Evolutionary conservation across 495 filamentous ascomycete species (phyloP), one percentile per base, ranked within the genome.

Genomic region (Podospora tetraspora): DNA sequence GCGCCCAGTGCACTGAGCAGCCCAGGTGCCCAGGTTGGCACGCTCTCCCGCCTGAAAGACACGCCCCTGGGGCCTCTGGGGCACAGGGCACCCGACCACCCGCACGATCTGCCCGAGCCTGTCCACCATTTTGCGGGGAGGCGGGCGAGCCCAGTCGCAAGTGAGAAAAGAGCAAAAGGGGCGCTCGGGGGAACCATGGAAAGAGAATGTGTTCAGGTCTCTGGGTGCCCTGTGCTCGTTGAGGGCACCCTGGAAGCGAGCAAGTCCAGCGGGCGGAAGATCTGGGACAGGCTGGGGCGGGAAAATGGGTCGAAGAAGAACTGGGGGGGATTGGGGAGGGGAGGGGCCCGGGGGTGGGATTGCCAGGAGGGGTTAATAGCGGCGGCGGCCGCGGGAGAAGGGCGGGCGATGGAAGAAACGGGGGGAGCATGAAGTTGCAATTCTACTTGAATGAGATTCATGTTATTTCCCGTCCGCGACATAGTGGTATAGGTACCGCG

Each of bases 401-500:
- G 21, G 30, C 52, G 29, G 25, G 52, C 61, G 37, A 61, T n/a
- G 12, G 21, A 43, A 29, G 58, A 4, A 52, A 43, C 3, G 62
- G 27, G 22, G 13, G 19, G 24, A 63, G 71, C 71, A 73, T 73
- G 65, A 73, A 73, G 16, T 68, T 63, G 71, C 57, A 70, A 73
- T 72, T 66, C 70, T 67, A 68, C 37, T 66, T 58, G 66, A 63
- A 63, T 63, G 16, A n/a, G 43, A n/a, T n/a, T 52, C 16, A n/a
- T 63, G 61, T 37, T 13, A 34, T 9, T 62, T 43, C 34, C 16
- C 43, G 43, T 19, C 43, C 7, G 43, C 5, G 8, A 52, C 43
- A 52, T 52, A n/a, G 16, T 52, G 37, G 7, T 52, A 52, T 19
- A n/a, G n/a, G n/a, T n/a, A 8, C 16, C 16, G 43, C 43, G 43